These are phyloP conservation scores for Oropetium thomaeum DNA, from an alignment of 176 grass and related monocot species.

Conservation along the genomic window DNA sequence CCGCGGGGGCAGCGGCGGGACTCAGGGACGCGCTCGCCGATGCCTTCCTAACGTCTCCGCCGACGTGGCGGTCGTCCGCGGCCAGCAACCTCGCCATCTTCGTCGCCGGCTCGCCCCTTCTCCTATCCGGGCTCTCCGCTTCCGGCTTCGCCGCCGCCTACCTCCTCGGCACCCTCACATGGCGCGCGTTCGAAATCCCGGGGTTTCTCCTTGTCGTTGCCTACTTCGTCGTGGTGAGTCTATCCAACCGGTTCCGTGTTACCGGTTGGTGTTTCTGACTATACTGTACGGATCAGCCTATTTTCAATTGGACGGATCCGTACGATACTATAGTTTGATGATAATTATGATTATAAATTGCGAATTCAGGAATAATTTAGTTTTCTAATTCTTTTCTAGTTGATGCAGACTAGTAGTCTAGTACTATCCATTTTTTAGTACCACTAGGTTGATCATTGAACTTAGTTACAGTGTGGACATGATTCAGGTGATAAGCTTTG, in stretches of 20 bases:
- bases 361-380: neutral
- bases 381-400: neutral
- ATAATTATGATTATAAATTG: neutral
- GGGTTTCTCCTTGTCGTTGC: constrained; percentile 64
- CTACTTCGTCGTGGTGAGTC: constrained; percentile 76
- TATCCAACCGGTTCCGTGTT: neutral
- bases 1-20: neutral
- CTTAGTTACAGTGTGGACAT: neutral
- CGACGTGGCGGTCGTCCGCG: constrained; percentile 67
- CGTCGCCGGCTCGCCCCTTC: constrained; percentile 57
- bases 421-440: neutral
- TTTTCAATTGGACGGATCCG: neutral
- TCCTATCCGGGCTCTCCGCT: constrained; percentile 67
- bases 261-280: neutral
- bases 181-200: constrained; percentile 62
- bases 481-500: neutral
- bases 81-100: constrained; percentile 62
- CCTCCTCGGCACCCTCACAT: constrained; percentile 65
- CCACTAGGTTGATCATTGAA: neutral
- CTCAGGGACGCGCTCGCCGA: constrained; percentile 38
- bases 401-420: neutral
- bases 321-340: neutral
- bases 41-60: constrained; percentile 52
- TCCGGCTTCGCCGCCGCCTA: constrained; percentile 67
- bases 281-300: neutral